Evolutionary conservation across 345 rosid species (phyloP).

Genomic region (Hypericum androsaemum): DNA sequence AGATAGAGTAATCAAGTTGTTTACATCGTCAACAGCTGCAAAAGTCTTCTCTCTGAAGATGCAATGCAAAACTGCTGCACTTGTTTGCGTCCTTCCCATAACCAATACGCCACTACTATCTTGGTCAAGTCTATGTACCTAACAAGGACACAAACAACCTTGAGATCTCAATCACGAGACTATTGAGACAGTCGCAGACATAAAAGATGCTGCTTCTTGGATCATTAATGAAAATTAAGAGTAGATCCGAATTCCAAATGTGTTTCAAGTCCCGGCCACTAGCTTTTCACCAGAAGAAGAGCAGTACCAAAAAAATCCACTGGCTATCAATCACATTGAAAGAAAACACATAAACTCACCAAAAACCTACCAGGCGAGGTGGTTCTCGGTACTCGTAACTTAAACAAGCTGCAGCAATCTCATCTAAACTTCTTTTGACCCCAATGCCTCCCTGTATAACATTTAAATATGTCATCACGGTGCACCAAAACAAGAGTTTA

Average conservation of each 20-base stretch:
- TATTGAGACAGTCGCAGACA: too few species aligned
- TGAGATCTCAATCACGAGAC: neutral
- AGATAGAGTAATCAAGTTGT: conserved; percentile 3
- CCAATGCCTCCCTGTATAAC: conserved; percentile 72
- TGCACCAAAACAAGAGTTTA: neutral
- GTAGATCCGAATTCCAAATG: neutral
- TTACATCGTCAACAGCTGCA: conserved; percentile 54
- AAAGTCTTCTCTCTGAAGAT: conserved; percentile 81
- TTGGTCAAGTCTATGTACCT: conserved; percentile 95
- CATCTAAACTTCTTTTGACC: conserved; percentile 72
- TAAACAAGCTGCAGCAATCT: conserved; percentile 62
- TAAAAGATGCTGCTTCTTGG: too few species aligned
- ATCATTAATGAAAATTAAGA: too few species aligned
- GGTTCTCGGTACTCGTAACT: conserved; percentile 47
- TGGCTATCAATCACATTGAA: too few species aligned
- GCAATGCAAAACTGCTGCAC: conserved; percentile 69
- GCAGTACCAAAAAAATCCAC: too few species aligned
- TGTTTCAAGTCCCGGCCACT: neutral
- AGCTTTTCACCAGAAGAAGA: too few species aligned
- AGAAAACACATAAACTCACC: neutral
- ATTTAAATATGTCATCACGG: neutral
- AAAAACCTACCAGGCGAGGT: conserved; percentile 76
- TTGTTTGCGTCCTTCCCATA: conserved; percentile 80
- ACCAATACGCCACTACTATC: conserved; percentile 92
- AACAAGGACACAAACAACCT: conserved; percentile 1